Percentiles rank a stretch among this genome's conserved stretches.
phyloP scores from a whole-genome alignment of 73 alveolate species.

The Paramecium tetraurelia region DNA sequence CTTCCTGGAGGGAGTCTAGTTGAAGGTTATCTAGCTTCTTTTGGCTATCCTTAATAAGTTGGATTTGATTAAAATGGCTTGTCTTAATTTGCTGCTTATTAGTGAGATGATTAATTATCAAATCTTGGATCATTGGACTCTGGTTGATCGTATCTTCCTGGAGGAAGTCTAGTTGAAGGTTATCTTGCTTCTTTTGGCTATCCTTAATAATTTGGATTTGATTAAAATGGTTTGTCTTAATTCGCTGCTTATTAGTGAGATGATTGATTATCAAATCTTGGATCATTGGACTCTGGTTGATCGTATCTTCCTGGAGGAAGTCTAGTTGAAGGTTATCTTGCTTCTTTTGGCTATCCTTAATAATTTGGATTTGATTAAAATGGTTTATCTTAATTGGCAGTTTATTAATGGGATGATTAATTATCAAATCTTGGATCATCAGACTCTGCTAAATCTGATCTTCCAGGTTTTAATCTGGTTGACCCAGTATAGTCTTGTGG shows the following conservation, averaged over 20 bases:
- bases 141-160: background rate
- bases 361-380: background rate
- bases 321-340: background rate
- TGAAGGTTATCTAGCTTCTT: background rate
- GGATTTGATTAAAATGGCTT: background rate
- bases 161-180: background rate
- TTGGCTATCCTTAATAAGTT: background rate
- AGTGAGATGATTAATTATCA: background rate
- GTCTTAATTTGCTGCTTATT: background rate
- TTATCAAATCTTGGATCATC: background rate
- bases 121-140: background rate
- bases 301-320: background rate
- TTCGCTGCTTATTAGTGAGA: background rate
- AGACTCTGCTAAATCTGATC: background rate
- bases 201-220: background rate
- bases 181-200: background rate
- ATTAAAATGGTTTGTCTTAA: background rate
- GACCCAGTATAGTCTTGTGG: background rate
- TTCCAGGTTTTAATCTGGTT: background rate
- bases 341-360: background rate
- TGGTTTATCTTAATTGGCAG: background rate
- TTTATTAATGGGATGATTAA: background rate
- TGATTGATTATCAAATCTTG: background rate
- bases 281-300: background rate
- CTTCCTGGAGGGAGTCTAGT: background rate